phyloP scores from a whole-genome alignment of 495 filamentous ascomycete genomes.

The Aspergillus taichungensis region DNA sequence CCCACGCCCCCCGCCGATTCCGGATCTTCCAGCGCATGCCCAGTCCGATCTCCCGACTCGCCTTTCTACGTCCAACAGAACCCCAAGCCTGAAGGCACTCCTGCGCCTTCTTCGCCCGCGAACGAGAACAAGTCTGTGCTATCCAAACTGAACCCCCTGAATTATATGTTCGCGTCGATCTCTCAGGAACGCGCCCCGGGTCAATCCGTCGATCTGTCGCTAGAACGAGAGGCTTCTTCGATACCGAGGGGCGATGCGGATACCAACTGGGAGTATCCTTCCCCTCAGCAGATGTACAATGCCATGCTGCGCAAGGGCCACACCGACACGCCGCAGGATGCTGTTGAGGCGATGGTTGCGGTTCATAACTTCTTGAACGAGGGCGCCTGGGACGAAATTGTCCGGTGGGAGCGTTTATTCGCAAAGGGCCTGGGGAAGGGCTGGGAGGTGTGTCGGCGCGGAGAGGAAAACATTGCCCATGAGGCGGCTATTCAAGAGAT shows the following conservation, averaged over 20 bases:
- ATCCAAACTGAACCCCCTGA: constrained; percentile 81
- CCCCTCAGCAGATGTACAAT: constrained; percentile 99
- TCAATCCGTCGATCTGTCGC: constrained; percentile 64
- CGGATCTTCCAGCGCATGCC: constrained; percentile 41
- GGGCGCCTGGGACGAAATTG: constrained; percentile 90
- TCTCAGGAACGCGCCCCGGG: constrained; percentile 66
- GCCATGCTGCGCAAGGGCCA: constrained; percentile 92
- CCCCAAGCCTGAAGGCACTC: constrained; percentile 12
- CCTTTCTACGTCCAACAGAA: constrained; percentile 31
- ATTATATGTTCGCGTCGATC: constrained; percentile 88
- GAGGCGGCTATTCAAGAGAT: constrained; percentile 32
- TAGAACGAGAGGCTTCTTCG: constrained; percentile 68
- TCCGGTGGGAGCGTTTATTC: constrained; percentile 85
- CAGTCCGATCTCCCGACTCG: constrained; percentile 40
- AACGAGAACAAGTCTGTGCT: constrained; percentile 35
- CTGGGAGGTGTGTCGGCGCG: constrained; percentile 65
- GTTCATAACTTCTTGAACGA: constrained; percentile 98
- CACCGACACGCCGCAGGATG: constrained; percentile 83
- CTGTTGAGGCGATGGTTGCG: constrained; percentile 94
- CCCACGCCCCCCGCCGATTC: constrained; percentile 33
- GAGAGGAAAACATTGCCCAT: constrained; percentile 52
- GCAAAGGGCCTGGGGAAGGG: constrained; percentile 57
- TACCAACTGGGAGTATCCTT: constrained; percentile 94
- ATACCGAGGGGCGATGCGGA: constrained; percentile 71
- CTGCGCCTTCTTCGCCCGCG: constrained; percentile 18